Evolutionary conservation across 2,329 filamentous ascomycete genomes (phyloP).

Genomic region (Didymella glomerata): DNA sequence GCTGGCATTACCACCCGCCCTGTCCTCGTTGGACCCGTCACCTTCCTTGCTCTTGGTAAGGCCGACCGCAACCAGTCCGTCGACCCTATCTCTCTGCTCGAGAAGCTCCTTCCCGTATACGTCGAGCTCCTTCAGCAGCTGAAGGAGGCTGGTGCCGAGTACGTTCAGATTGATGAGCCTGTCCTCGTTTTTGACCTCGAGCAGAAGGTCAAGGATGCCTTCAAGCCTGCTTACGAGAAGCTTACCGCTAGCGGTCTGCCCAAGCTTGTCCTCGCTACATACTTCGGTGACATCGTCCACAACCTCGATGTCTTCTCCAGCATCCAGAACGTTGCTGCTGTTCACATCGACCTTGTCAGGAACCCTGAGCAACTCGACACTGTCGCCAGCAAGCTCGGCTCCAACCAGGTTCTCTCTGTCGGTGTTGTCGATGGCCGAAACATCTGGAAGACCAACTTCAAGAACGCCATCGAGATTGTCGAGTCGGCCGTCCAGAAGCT

Average conservation of each 20-base stretch:
- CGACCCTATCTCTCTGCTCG: conserved; percentile 90
- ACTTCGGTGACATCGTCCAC: conserved; percentile 99
- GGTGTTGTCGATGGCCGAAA: conserved; percentile 99
- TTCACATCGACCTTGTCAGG: conserved; percentile 96
- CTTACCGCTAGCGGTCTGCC: conserved; percentile 82
- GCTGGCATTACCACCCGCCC: conserved; percentile 92
- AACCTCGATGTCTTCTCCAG: conserved; percentile 90
- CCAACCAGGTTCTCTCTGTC: conserved; percentile 88
- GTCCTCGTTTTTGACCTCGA: conserved; percentile 94
- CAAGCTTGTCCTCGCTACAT: conserved; percentile 90
- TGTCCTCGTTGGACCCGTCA: conserved; percentile 93
- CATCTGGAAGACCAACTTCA: conserved; percentile 99
- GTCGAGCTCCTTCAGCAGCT: conserved; percentile 91
- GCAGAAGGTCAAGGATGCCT: conserved; percentile 89
- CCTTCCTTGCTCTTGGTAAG: conserved; percentile 97
- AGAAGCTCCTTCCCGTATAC: conserved; percentile 94
- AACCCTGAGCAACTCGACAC: conserved; percentile 96
- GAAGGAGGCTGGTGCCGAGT: conserved; percentile 94
- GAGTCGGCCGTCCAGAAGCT: conserved; percentile 94
- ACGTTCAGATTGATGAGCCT: conserved; percentile 98
- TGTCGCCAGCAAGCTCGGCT: conserved; percentile 81
- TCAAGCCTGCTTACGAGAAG: conserved; percentile 97
- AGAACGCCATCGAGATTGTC: conserved; percentile 88
- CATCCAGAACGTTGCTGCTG: conserved; percentile 75
- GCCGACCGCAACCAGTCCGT: conserved; percentile 94